Evolutionary conservation across 78 protist species (phyloP).

Genomic region (Carpediemonas membranifera): DNA sequence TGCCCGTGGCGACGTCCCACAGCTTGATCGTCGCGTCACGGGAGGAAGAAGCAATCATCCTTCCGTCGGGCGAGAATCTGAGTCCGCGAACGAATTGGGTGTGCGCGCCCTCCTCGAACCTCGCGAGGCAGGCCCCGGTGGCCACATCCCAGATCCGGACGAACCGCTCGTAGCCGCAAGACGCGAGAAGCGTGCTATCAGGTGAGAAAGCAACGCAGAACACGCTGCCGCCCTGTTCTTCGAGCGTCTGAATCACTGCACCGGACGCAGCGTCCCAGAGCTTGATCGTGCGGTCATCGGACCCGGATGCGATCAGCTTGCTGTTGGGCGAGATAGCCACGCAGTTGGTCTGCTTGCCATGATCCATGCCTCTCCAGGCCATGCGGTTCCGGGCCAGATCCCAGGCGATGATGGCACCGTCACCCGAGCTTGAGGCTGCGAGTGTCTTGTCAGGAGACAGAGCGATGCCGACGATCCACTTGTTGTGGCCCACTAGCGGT

Average conservation of each 20-base stretch:
- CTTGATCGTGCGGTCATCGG: constrained; percentile 33
- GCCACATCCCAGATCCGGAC: constrained; percentile 1
- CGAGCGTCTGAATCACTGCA: constrained; percentile 14
- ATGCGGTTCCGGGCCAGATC: no score
- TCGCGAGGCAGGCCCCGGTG: constrained; percentile 25
- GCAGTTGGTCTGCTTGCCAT: no score
- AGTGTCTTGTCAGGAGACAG: no score
- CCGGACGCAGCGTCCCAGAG: constrained; percentile 45
- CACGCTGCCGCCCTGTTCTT: no score
- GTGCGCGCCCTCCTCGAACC: constrained; percentile 39
- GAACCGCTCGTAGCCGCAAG: constrained; percentile 4
- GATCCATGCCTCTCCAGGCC: no score
- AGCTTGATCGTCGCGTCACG: constrained; percentile 43
- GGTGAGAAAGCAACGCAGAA: background rate
- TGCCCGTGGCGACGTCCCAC: no score
- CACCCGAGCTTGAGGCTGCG: no score
- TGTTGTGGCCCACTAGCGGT: constrained; percentile 29
- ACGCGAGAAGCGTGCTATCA: constrained; percentile 1
- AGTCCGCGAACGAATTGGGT: no score
- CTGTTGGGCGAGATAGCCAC: no score
- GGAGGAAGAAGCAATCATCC: constrained; percentile 57
- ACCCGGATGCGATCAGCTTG: constrained; percentile 46
- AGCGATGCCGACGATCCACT: no score
- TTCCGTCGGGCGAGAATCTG: constrained; percentile 23
- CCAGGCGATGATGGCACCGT: no score